Evolutionary conservation across 371 early-diverging fungal species (phyloP).

Genomic region (Apophysomyces trapeziformis): DNA sequence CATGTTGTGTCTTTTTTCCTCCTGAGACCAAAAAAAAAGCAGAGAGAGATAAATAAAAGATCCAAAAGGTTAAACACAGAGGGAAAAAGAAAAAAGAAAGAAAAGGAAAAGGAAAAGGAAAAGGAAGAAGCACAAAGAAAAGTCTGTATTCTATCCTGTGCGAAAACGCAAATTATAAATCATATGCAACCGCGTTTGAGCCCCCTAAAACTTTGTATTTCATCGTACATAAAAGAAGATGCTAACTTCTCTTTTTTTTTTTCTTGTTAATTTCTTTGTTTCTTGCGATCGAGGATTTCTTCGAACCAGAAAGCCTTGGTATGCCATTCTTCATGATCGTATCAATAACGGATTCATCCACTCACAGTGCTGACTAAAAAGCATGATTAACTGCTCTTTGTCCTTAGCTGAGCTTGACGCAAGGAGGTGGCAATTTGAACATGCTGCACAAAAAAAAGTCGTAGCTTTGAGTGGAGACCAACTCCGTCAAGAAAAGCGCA

Average conservation of each 20-base stretch:
- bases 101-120: not conserved
- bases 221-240: not conserved
- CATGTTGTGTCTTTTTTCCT: too few species aligned
- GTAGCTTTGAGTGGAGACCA: not conserved
- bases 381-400: too few species aligned
- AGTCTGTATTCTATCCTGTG: not conserved
- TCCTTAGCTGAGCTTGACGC: not conserved
- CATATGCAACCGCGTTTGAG: slow-evolving; percentile 9
- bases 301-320: too few species aligned
- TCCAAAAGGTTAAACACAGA: too few species aligned
- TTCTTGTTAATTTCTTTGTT: too few species aligned
- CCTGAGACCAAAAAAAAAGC: too few species aligned
- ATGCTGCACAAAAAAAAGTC: not conserved
- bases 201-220: slow-evolving; percentile 4
- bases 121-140: not conserved
- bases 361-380: too few species aligned
- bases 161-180: not conserved
- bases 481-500: slow-evolving; percentile 7
- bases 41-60: too few species aligned
- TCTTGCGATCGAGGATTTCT: too few species aligned
- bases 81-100: not conserved
- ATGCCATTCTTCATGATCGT: too few species aligned
- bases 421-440: slow-evolving; percentile 8
- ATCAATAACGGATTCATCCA: too few species aligned
- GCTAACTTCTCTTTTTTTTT: too few species aligned